Evolutionary conservation across 148 eudicot species (phyloP).

Genomic region (Amaranthus cruentus): DNA sequence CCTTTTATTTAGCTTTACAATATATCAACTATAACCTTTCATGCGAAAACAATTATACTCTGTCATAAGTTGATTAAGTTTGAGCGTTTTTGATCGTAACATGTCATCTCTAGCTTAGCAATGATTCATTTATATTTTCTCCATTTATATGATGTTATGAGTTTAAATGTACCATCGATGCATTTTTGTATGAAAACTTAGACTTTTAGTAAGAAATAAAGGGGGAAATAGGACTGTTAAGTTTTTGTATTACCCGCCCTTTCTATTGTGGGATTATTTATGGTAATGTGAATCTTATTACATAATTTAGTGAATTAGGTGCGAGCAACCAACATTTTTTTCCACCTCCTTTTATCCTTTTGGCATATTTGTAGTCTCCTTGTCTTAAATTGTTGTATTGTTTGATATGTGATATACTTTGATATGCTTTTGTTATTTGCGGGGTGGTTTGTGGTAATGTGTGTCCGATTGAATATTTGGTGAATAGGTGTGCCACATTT

Average conservation of each 20-base stretch:
- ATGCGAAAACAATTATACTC: no score
- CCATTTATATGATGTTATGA: no score
- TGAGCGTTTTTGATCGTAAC: no score
- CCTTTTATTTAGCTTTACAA: no score
- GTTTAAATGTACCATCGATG: not conserved
- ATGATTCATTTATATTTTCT: no score
- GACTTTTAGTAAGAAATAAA: not conserved
- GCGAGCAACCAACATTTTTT: no score
- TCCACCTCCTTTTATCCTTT: no score
- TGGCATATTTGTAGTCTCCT: not conserved
- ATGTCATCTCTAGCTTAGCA: no score
- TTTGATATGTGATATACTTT: not conserved
- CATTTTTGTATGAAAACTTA: not conserved
- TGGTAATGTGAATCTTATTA: not conserved
- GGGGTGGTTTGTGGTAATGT: not conserved
- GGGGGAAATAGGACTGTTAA: not conserved
- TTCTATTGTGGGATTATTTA: not conserved
- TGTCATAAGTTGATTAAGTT: no score
- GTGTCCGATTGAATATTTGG: constrained; percentile 12
- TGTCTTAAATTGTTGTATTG: not conserved
- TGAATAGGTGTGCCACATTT: constrained; percentile 78
- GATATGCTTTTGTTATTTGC: not conserved
- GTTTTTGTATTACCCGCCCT: not conserved
- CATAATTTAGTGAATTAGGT: constrained; percentile 26
- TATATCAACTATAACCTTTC: no score